A percentile compares a stretch with the other conserved stretches of the same genome.
Conservation (phyloP, 108 stramenopile species). For the Bacterosira constricta region DNA sequence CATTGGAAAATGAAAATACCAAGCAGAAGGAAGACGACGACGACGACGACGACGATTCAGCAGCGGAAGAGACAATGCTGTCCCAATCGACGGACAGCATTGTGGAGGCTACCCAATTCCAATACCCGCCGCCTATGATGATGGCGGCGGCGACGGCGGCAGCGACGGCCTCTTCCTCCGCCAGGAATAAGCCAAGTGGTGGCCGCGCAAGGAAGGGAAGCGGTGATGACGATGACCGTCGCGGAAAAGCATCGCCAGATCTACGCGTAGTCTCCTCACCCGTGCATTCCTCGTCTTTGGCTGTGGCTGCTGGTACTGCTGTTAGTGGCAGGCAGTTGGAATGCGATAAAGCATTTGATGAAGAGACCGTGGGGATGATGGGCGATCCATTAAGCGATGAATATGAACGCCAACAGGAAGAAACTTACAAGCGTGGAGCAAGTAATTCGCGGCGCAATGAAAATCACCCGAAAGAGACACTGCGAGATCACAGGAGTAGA, state of each 20-base stretch:
- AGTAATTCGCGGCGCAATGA: no score
- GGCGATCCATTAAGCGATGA: no score
- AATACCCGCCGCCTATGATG: slow-evolving; percentile 2
- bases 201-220: not conserved
- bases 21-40: not conserved
- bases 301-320: not conserved
- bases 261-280: not conserved
- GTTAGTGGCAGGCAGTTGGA: no score
- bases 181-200: not conserved
- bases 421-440: no score
- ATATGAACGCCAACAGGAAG: no score
- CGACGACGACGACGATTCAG: not conserved
- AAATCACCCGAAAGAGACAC: no score
- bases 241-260: not conserved
- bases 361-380: not conserved
- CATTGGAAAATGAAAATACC: no score
- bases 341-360: not conserved
- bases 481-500: no score
- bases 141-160: no score
- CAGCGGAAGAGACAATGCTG: not conserved
- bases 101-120: not conserved
- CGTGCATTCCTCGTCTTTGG: not conserved
- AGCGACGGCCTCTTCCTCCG: not conserved
- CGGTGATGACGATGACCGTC: not conserved
- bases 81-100: not conserved